Percentiles rank a stretch among this genome's conserved stretches.
Conservation (phyloP, 2,329 filamentous ascomycete species). For the Fusarium bulbicola region DNA sequence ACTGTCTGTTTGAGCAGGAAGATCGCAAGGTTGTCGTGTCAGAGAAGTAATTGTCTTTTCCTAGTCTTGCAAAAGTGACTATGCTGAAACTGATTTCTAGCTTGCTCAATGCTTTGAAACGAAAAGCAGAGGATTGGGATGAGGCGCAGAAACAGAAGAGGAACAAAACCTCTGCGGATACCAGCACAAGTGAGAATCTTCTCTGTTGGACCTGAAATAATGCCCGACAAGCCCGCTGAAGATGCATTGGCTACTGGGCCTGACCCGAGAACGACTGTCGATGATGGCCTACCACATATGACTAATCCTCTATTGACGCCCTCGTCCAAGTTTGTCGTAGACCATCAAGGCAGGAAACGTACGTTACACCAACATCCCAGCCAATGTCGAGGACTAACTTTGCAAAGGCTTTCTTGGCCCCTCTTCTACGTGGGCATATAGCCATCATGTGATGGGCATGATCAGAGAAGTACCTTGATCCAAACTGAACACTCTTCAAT, state of each 20-base stretch:
- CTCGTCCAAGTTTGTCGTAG: neutral
- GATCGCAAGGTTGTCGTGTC: neutral
- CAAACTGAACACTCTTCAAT: no score
- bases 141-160: neutral
- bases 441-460: neutral
- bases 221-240: accelerated
- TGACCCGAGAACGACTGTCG: no score
- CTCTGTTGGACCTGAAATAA: no score
- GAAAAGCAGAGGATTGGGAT: neutral
- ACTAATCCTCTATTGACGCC: neutral
- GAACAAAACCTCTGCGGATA: neutral
- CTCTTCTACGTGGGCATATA: neutral
- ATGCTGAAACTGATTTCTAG: neutral
- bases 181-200: neutral
- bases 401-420: neutral
- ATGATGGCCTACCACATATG: neutral
- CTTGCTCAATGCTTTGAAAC: neutral
- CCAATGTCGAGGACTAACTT: accelerated
- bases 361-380: neutral
- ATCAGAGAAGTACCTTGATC: neutral
- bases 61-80: accelerated
- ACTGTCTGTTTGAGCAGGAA: neutral
- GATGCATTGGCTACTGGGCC: no score
- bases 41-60: neutral
- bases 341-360: neutral